Percentiles rank a stretch among this genome's conserved stretches.
phyloP scores from a whole-genome alignment of 345 rosid species.

The Murraya paniculata region DNA sequence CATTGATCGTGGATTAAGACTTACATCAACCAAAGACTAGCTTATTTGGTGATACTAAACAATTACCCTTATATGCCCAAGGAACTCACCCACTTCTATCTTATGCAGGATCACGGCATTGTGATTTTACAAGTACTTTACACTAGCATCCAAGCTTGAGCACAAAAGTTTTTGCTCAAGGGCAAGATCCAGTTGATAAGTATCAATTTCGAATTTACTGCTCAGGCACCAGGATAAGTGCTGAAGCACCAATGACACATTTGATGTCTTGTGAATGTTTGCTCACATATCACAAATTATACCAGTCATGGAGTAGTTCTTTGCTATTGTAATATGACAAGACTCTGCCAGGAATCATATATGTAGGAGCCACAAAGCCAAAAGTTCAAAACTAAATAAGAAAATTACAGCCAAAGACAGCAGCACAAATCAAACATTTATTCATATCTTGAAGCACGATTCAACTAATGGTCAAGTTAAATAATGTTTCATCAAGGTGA shows the following conservation, averaged over 20 bases:
- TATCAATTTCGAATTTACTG: background rate
- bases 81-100: background rate
- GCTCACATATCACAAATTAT: background rate
- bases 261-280: background rate
- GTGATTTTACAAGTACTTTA: background rate
- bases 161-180: background rate
- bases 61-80: background rate
- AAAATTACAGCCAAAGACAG: background rate
- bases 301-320: background rate
- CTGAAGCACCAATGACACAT: background rate
- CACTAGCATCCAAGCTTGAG: background rate
- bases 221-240: background rate
- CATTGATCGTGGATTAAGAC: background rate
- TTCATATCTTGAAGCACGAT: background rate
- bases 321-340: background rate
- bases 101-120: background rate
- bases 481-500: background rate
- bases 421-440: background rate
- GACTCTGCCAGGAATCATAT: background rate
- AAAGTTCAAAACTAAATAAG: background rate
- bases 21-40: background rate
- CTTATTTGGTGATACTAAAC: background rate
- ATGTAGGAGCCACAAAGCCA: background rate
- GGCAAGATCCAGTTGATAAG: background rate
- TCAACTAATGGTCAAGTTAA: background rate